These are phyloP conservation scores for Antarctomyces pellizariae DNA, from an alignment of 495 filamentous ascomycete genomes.

Conservation along the genomic window DNA sequence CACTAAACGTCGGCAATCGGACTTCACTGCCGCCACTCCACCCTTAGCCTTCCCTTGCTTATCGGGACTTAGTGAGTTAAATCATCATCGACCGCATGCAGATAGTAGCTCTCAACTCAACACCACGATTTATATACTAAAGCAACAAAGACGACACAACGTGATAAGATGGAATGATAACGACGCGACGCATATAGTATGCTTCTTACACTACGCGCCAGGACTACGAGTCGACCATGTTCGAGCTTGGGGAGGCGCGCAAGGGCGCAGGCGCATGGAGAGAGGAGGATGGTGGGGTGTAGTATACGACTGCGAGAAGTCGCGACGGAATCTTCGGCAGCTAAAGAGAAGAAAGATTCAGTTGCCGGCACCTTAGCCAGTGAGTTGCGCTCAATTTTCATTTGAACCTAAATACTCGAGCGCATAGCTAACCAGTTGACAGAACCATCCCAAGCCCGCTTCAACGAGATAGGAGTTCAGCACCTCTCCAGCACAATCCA, in stretches of 20 bases:
- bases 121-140: conserved; percentile 2
- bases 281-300: conserved; percentile 2
- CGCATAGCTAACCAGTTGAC: conserved; percentile 1
- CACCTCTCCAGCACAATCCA: conserved; percentile 67
- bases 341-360: conserved; percentile 1
- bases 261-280: conserved; percentile 10
- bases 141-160: background rate
- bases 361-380: conserved; percentile 11
- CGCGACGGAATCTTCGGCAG: conserved; percentile 5
- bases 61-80: conserved; percentile 1
- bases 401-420: background rate
- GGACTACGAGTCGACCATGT: conserved; percentile 9
- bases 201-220: conserved; percentile 11
- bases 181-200: conserved; percentile 3
- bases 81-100: conserved; percentile 2
- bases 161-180: background rate
- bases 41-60: too few relatives aligned
- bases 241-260: conserved; percentile 9
- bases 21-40: too few relatives aligned
- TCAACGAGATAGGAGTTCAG: conserved; percentile 86
- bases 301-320: conserved; percentile 7
- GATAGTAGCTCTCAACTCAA: conserved; percentile 4
- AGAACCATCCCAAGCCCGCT: conserved; percentile 25
- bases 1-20: too few relatives aligned
- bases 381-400: conserved; percentile 9